Conservation (phyloP, 306 rosid species). For the Prunus davidiana region DNA sequence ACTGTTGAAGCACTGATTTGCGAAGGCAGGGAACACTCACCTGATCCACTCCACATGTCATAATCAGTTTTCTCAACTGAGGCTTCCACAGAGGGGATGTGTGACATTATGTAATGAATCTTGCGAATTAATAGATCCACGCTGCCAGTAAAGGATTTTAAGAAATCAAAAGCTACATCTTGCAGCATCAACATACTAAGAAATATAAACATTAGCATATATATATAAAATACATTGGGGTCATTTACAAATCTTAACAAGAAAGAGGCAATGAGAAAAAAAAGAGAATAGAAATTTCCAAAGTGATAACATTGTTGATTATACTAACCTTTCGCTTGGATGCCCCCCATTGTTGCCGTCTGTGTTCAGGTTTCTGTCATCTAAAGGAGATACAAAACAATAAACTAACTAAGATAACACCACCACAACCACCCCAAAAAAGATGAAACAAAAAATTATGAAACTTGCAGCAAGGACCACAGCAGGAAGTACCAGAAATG, state of each 20-base stretch:
- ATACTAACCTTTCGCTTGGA: conserved; percentile 51
- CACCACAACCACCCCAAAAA: not conserved
- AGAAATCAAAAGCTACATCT: conserved; percentile 1
- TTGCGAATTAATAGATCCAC: conserved; percentile 44
- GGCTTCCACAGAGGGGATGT: conserved; percentile 47
- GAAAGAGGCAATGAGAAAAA: not conserved
- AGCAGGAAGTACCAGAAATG: conserved; percentile 47
- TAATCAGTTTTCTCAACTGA: conserved; percentile 42
- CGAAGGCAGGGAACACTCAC: conserved; percentile 34
- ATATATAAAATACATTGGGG: not conserved
- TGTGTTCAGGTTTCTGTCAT: conserved; percentile 26
- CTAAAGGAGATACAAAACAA: conserved; percentile 28
- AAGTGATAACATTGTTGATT: conserved; percentile 6
- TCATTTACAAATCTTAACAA: not conserved
- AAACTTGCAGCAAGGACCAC: not conserved
- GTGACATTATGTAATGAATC: conserved; percentile 51
- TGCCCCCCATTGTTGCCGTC: conserved; percentile 34
- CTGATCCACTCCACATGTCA: conserved; percentile 77
- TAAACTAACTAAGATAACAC: not conserved
- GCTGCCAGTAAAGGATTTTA: conserved; percentile 38
- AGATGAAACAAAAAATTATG: not conserved
- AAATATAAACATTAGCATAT: not conserved
- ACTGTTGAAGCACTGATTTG: not conserved
- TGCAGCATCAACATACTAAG: not conserved
- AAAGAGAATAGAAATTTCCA: not conserved